Evolutionary conservation across 768 basidiomycete genomes (phyloP).

Genomic region (Suillus tomentosus): DNA sequence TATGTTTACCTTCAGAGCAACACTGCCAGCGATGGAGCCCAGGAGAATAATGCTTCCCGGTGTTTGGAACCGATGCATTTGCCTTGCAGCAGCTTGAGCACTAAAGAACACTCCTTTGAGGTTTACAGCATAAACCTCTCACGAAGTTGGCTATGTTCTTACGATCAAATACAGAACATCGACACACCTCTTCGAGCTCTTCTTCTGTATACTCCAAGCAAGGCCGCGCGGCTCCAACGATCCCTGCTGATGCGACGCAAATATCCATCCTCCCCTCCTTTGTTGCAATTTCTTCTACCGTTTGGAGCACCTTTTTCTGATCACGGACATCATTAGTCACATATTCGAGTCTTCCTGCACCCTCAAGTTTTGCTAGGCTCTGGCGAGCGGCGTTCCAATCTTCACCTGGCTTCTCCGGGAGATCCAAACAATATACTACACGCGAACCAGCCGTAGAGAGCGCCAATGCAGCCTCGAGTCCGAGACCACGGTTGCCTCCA

Average conservation of each 20-base stretch:
- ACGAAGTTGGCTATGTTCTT: not conserved
- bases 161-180: not conserved
- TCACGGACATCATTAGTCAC: conserved; percentile 27
- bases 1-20: conserved; percentile 35
- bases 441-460: conserved; percentile 35
- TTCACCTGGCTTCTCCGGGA: conserved; percentile 17
- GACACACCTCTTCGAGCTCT: conserved; percentile 30
- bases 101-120: conserved; percentile 55
- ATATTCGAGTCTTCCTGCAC: conserved; percentile 25
- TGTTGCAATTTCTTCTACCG: conserved; percentile 24
- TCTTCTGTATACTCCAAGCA: conserved; percentile 26
- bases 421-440: conserved; percentile 41
- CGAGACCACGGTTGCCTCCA: conserved; percentile 31
- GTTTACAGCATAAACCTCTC: conserved; percentile 60
- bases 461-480: conserved; percentile 35
- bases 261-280: conserved; percentile 31
- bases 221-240: conserved; percentile 34
- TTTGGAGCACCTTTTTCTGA: conserved; percentile 18
- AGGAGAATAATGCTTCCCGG: conserved; percentile 53
- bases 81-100: conserved; percentile 52
- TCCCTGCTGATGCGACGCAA: conserved; percentile 30
- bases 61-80: conserved; percentile 46
- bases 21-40: conserved; percentile 53
- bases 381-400: conserved; percentile 53
- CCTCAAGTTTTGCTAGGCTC: conserved; percentile 45